These are phyloP conservation scores for Fusarium piperis DNA, from an alignment of 2,329 filamentous ascomycete species.

Conservation along the genomic window DNA sequence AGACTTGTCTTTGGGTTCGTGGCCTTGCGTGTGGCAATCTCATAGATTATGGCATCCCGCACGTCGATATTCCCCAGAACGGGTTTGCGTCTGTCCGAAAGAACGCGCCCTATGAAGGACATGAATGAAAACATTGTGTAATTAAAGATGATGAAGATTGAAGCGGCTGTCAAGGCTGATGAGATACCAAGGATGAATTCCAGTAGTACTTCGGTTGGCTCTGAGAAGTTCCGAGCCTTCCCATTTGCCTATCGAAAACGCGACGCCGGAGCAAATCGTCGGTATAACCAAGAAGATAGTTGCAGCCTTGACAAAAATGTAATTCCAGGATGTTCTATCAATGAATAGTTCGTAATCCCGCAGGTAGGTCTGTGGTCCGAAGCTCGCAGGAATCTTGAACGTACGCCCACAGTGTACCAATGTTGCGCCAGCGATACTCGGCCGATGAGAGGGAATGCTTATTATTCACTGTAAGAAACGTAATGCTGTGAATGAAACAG, in stretches of 20 bases:
- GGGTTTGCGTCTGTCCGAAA: no score
- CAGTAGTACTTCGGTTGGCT: neutral
- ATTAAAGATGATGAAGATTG: no score
- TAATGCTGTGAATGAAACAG: neutral
- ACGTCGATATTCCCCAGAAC: neutral
- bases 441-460: neutral
- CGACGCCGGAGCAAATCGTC: neutral
- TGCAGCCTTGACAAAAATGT: neutral
- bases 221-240: neutral
- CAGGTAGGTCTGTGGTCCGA: neutral
- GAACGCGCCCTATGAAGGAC: no score
- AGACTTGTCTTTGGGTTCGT: neutral
- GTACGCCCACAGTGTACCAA: neutral
- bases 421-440: neutral
- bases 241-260: neutral
- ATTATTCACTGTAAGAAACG: neutral
- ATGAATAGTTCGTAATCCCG: neutral
- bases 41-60: neutral
- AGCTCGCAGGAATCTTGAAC: neutral
- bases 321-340: neutral
- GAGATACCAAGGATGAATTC: neutral
- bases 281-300: neutral
- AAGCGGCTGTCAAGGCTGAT: accelerated
- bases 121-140: no score
- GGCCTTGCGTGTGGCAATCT: neutral